Evolutionary conservation across 176 grass and related monocot species (phyloP).

Genomic region (Oryza nivara): DNA sequence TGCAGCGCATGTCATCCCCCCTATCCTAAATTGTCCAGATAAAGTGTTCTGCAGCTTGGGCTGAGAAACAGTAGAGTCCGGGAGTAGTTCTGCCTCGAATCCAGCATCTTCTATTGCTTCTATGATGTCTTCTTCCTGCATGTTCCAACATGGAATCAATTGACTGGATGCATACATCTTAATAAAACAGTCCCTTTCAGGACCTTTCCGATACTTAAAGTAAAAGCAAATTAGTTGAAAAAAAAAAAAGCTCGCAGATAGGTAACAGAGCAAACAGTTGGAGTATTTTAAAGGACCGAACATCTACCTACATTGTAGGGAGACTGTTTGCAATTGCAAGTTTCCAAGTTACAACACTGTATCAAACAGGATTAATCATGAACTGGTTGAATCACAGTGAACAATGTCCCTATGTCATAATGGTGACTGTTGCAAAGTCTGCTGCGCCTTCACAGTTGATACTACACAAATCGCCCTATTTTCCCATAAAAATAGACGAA

Average conservation of each 20-base stretch:
- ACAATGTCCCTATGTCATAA: neutral
- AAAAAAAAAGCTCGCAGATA: neutral
- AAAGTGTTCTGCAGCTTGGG: slow-evolving; percentile 64
- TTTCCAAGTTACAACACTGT: neutral
- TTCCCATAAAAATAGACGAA: neutral
- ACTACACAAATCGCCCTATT: neutral
- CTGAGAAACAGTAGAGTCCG: slow-evolving; percentile 64
- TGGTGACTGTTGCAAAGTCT: neutral
- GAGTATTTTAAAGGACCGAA: slow-evolving; percentile 11
- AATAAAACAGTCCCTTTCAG: neutral
- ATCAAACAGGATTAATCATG: neutral
- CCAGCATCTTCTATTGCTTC: slow-evolving; percentile 94
- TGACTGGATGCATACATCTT: neutral
- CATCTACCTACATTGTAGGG: neutral
- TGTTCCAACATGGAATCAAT: slow-evolving; percentile 18
- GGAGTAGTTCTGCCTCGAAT: slow-evolving; percentile 88
- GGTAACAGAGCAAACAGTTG: neutral
- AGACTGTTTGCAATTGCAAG: neutral
- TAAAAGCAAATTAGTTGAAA: slow-evolving; percentile 29
- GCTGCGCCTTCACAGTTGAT: neutral
- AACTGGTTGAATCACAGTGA: neutral
- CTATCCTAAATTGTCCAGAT: slow-evolving; percentile 90
- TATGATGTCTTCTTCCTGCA: slow-evolving; percentile 82
- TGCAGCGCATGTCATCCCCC: slow-evolving; percentile 91
- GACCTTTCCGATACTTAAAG: neutral